A percentile compares a stretch with the other conserved stretches of the same genome.
Conservation (phyloP, 1,284 basidiomycete genomes). For the Cryptococcus sp. region DNA sequence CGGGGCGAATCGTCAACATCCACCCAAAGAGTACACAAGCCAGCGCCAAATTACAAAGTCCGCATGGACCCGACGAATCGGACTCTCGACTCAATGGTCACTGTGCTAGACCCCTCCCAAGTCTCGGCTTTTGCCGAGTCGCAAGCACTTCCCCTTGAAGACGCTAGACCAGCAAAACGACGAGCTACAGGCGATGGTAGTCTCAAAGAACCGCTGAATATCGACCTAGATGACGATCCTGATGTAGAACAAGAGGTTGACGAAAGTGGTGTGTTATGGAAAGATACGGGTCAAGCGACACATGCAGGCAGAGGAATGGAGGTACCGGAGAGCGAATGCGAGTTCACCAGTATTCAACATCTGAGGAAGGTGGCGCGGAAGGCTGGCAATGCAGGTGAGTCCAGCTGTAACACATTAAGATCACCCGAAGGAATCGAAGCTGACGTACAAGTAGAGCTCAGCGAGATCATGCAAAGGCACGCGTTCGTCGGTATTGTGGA, state of each 20-base stretch:
- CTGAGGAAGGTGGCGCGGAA: constrained; percentile 67
- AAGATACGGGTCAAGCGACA: constrained; percentile 10
- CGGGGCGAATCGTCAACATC: constrained; percentile 16
- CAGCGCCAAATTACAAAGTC: constrained; percentile 82
- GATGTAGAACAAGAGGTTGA: constrained; percentile 18
- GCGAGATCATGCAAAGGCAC: constrained; percentile 81
- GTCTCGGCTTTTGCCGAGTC: constrained; percentile 24
- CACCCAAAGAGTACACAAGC: constrained; percentile 33
- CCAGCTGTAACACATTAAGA: not conserved
- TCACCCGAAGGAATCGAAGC: not conserved
- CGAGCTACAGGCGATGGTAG: constrained; percentile 35
- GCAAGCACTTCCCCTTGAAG: constrained; percentile 6
- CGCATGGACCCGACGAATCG: constrained; percentile 84
- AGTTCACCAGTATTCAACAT: constrained; percentile 72
- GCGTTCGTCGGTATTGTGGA: constrained; percentile 94
- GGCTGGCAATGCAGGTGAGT: constrained; percentile 69
- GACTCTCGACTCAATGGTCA: constrained; percentile 92
- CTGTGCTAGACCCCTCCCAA: constrained; percentile 40
- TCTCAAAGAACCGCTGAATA: constrained; percentile 20
- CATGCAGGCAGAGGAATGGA: constrained; percentile 55
- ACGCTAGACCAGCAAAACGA: constrained; percentile 28
- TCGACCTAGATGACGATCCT: constrained; percentile 31
- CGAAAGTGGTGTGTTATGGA: constrained; percentile 20
- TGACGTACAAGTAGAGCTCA: constrained; percentile 62
- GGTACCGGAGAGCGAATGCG: constrained; percentile 76